Evolutionary conservation across 495 filamentous ascomycete genomes (phyloP), one percentile per base, ranked within the genome.

Genomic region (Annulohypoxylon bovei): DNA sequence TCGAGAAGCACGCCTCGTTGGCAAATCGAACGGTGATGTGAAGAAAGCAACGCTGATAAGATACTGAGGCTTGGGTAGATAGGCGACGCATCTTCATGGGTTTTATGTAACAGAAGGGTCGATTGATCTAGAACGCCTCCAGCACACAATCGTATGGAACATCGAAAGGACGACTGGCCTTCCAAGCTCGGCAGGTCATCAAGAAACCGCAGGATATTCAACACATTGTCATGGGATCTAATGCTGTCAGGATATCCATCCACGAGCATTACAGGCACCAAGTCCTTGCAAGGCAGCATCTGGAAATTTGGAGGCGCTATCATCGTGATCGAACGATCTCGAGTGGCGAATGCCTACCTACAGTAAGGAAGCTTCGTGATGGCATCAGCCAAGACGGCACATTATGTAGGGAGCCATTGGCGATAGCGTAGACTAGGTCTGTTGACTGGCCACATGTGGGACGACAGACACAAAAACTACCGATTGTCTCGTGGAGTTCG

Each of bases 101-200:
- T 52, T 52, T 30, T 25, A 30, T 3, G 23, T 30, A 30, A 32
- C n/a, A 7, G 11, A 22, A 30, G 16, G 1, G 25, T 46, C 39
- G 39, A 60, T 7, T 55, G 30, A 42, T 59, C 56, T 59, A 59
- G 56, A 59, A 49, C 57, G n/a, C 11, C 18, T 6, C 27, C 8
- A 33, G 27, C 11, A 3, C 16, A 14, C n/a, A 61, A 8, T 28
- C 12, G 30, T 14, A 37, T 30, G 56, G 14, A 28, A 22, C 6
- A 35, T 6, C 6, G 11, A 49, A 35, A 62, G 30, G 30, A 9
- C 25, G 44, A 56, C 28, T 33, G 0, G 30, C 6, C 39, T 46
- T 46, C 44, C 28, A 37, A 32, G 39, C 42, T 60, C 40, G 40
- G 27, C 16, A 60, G 40, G 57, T 35, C 32, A 11, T 46, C 16